Conservation (phyloP, 208 protist species). For the Crithidia brevicula region DNA sequence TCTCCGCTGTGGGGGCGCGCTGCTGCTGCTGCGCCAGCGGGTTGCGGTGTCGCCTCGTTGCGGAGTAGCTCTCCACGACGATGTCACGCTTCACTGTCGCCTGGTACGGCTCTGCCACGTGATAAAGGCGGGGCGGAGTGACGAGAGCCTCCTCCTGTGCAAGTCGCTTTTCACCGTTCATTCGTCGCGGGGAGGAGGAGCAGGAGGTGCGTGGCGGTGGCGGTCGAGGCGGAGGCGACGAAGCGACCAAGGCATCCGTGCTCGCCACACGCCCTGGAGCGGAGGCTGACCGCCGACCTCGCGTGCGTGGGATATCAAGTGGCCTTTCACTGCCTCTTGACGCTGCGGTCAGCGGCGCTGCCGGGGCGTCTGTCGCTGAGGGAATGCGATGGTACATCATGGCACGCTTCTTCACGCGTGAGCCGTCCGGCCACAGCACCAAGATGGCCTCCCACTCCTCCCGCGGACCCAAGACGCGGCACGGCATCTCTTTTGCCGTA, state of each 20-base stretch:
- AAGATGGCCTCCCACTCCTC: constrained; percentile 33
- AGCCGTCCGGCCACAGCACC: constrained; percentile 40
- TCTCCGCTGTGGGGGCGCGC: background rate
- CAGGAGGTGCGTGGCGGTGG: no score
- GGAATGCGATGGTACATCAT: constrained; percentile 23
- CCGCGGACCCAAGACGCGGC: constrained; percentile 7
- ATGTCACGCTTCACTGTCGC: background rate
- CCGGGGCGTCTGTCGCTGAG: background rate
- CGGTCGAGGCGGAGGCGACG: background rate
- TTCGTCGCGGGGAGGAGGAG: no score
- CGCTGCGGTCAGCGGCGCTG: no score
- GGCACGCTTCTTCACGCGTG: constrained; percentile 35
- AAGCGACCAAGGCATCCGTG: background rate
- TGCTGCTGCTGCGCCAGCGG: background rate
- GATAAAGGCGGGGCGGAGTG: no score
- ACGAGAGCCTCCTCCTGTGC: background rate
- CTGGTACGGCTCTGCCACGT: background rate
- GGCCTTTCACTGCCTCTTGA: no score
- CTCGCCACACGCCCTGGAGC: background rate
- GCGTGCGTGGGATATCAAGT: constrained; percentile 4
- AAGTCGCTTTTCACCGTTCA: no score
- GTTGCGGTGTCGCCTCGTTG: background rate
- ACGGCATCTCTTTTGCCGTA: constrained; percentile 21
- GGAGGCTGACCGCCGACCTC: background rate
- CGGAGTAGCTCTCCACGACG: constrained; percentile 1